Base-by-base conservation (phyloP, 345 rosid species). In the Salix suchowensis region DNA sequence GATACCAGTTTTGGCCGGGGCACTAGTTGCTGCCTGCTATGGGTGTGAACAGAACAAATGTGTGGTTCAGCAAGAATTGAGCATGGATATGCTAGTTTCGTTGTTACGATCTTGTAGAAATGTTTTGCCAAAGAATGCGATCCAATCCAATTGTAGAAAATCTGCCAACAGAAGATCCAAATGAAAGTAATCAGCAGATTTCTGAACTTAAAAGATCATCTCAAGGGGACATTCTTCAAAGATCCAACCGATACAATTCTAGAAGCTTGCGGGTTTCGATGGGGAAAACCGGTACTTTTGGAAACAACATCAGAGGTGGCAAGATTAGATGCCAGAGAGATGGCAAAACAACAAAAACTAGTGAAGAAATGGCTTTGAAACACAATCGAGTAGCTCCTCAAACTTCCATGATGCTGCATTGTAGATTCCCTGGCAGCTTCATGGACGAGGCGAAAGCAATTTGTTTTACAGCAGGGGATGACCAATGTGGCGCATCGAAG, bases 1-100 rank as follows among this genome's bases (percentile, higher is more conserved):
- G 86, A 91, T 91, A 91, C 96, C 91, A 3, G 80, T 84, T 75
- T 80, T 88, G 79, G 89, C 92, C 2, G 85, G 93, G 85, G 93
- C 89, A 1, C 82, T 89, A 28, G 90, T 91, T 79, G 88, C 91
- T 2, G 91, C 93, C 64, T 88, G 91, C 78, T 91, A 87, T 48
- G 89, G 91, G 37, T 89, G 86, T 81, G 88, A 88, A 81, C 96
- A 88, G 85, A 91, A 89, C 67, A 91, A 85, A 79, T 85, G 74
- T 70, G 88, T 91, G 46, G 87, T 91, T 76, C 86, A 85, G 85
- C 96, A 86, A 80, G 96, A 91, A 79, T 81, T 91, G 66, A 86
- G 93, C 72, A 69, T 88, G 81, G 96, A 89, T 69, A 91, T 88
- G 96, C 85, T 89, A 60, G 86, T 86, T 36, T 88, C 96, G 28